phyloP scores from a whole-genome alignment of 352 stramenopile species.

The Globisporangium perplexum region DNA sequence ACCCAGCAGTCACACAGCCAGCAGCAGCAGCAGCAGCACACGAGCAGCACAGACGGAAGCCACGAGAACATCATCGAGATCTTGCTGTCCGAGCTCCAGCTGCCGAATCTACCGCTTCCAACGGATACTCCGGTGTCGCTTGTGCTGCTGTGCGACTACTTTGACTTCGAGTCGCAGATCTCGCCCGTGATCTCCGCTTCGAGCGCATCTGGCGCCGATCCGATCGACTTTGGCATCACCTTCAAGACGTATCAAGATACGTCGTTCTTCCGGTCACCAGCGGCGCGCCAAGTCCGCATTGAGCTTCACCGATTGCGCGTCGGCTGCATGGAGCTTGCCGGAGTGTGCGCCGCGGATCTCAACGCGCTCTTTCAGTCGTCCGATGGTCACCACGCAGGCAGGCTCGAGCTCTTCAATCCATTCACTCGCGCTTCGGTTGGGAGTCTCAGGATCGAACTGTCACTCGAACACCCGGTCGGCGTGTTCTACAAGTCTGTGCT shows the following conservation, averaged over 20 bases:
- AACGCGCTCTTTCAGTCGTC: conserved; percentile 20
- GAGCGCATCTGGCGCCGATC: neutral
- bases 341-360: conserved; percentile 3
- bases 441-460: conserved; percentile 1
- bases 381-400: conserved; percentile 1
- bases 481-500: conserved; percentile 12
- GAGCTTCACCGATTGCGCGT: conserved; percentile 20
- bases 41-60: neutral
- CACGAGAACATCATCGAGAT: conserved; percentile 16
- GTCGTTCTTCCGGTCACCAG: conserved; percentile 17
- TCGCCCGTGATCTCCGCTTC: conserved; percentile 19
- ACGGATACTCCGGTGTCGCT: neutral
- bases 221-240: conserved; percentile 24
- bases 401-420: conserved; percentile 14
- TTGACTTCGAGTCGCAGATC: conserved; percentile 34
- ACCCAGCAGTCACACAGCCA: neutral
- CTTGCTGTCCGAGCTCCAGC: conserved; percentile 7
- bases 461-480: conserved; percentile 13
- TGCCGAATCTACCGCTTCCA: neutral
- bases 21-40: neutral
- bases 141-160: conserved; percentile 33
- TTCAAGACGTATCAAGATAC: conserved; percentile 23
- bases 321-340: conserved; percentile 10
- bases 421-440: conserved; percentile 10
- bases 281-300: conserved; percentile 11